Evolutionary conservation across 768 basidiomycete genomes (phyloP), one percentile per base, ranked within the genome.

Genomic region (Phanerochaete carnosa): DNA sequence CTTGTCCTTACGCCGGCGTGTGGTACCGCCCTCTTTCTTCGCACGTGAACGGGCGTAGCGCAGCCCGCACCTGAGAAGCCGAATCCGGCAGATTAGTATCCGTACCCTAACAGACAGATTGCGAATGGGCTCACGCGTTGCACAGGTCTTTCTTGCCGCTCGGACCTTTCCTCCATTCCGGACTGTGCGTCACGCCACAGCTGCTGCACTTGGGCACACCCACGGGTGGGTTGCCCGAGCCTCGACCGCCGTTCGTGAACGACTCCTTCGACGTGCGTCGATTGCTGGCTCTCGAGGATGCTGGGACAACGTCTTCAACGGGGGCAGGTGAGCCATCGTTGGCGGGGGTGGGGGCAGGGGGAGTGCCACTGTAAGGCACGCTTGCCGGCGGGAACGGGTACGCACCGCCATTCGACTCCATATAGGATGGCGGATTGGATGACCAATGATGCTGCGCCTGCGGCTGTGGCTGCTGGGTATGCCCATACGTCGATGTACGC

Each of bases 161-260:
- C 55, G 92, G 91, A 22, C 93, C 93, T 73, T 95, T 95, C 70
- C 93, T 79, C 93, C 93, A 95, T 72, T 95, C 93, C 0, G 93
- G 93, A 69, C 92, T 94, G 8, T 82, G 81, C 7, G 88, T 92
- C 12, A 81, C 87, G 73, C 87, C 89, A 74, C 93, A 95, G 70
- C 89, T 91, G 23, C 85, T 82, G 73, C 92, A 95, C 66, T 83
- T 83, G 60, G 81, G 70, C 19, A 94, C 78, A 0, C 92, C 92
- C 55, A 80, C 79, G 0, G 92, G 92, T 23, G 92, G 82, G 65
- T 88, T 90, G 22, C 87, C 83, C 32, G 76, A 72, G 56, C 72
- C 77, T 58, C 85, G 79, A 25, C 79, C 77, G 25, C 79, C 75
- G 30, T 78, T 72, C 13, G 71, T 73, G 49, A 77, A 75, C 26